A percentile compares a stretch with the other conserved stretches of the same genome.
Evolutionary conservation across 2,329 filamentous ascomycete genomes (phyloP).

Genomic region (Fusarium sp.): DNA sequence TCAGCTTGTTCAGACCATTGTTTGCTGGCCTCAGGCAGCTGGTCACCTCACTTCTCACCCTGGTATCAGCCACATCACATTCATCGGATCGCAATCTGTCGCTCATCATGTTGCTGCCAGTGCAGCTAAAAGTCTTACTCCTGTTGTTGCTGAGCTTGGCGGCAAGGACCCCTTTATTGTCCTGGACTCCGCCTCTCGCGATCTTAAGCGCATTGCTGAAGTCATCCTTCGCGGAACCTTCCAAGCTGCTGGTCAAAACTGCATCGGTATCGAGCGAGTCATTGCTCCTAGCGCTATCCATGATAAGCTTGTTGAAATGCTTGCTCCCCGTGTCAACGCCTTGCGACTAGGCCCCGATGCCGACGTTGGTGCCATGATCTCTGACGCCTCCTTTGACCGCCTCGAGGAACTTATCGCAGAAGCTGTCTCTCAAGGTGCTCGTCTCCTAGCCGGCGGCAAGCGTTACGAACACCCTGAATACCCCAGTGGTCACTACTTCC

Average conservation of each 20-base stretch:
- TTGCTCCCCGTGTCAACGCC: conserved; percentile 78
- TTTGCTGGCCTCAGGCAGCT: conserved; percentile 89
- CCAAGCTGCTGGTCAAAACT: conserved; percentile 96
- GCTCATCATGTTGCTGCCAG: conserved; percentile 89
- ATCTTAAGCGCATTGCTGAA: conserved; percentile 79
- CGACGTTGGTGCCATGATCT: conserved; percentile 93
- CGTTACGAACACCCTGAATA: conserved; percentile 78
- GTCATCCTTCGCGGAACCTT: conserved; percentile 93
- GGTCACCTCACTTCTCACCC: conserved; percentile 86
- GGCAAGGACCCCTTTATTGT: conserved; percentile 95
- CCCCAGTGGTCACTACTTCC: conserved; percentile 89
- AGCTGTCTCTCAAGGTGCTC: conserved; percentile 82
- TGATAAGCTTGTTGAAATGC: conserved; percentile 74
- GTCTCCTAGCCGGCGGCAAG: conserved; percentile 82
- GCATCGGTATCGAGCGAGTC: conserved; percentile 95
- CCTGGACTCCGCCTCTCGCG: conserved; percentile 77
- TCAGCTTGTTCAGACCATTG: conserved; percentile 83
- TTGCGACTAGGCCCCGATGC: conserved; percentile 81
- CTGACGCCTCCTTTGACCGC: conserved; percentile 77
- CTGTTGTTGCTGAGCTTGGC: conserved; percentile 89
- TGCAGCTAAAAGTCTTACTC: conserved; percentile 87
- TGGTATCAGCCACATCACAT: conserved; percentile 88
- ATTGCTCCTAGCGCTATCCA: conserved; percentile 84
- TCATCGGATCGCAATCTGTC: conserved; percentile 90
- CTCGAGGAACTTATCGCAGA: conserved; percentile 82